Evolutionary conservation across 108 stramenopile genomes (phyloP).

Genomic region (Chaetoceros tenuissimus): DNA sequence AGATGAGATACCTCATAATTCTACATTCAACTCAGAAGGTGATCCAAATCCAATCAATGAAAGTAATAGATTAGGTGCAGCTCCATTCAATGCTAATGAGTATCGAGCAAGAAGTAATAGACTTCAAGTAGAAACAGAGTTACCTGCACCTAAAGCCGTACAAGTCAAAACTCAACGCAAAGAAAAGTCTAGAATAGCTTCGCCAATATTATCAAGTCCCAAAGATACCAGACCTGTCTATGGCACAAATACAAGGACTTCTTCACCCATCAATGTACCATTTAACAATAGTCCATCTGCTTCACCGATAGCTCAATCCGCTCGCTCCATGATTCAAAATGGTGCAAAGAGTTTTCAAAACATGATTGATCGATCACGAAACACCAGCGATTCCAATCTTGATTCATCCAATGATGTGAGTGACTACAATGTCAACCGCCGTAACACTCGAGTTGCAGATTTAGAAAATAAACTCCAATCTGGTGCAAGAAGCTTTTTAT

Average conservation of each 20-base stretch:
- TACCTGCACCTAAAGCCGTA: background rate
- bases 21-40: background rate
- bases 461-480: background rate
- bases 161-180: background rate
- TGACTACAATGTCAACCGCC: too few species aligned
- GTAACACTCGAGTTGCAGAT: too few species aligned
- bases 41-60: background rate
- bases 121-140: too few species aligned
- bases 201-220: background rate
- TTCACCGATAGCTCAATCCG: background rate
- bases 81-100: background rate
- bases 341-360: background rate
- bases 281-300: background rate
- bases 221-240: background rate
- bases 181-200: background rate
- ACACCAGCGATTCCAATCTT: too few species aligned
- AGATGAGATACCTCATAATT: too few species aligned
- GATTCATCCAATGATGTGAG: too few species aligned
- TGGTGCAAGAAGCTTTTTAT: background rate
- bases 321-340: background rate
- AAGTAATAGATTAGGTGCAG: background rate
- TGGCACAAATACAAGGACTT: background rate
- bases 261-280: background rate
- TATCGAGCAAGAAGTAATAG: background rate
- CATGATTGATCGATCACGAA: background rate